These are phyloP conservation scores for Neopestalotiopsis sp. DNA, from an alignment of 2,329 filamentous ascomycete genomes.

Conservation along the genomic window DNA sequence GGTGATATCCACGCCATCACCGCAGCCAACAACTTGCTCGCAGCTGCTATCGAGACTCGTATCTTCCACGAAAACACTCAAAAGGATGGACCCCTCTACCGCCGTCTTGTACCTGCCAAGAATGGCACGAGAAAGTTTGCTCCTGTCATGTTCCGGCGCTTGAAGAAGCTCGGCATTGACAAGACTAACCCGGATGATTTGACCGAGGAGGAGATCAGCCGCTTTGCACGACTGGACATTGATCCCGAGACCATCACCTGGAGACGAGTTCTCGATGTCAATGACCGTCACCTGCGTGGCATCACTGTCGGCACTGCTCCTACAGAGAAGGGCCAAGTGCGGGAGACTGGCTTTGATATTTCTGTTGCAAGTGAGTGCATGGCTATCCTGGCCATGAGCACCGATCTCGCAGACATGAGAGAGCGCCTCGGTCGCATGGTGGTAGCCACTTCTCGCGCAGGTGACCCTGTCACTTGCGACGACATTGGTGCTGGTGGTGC, in stretches of 20 bases:
- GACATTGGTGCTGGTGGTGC: slow-evolving; percentile 93
- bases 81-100: slow-evolving; percentile 86
- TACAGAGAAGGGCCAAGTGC: slow-evolving; percentile 87
- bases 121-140: slow-evolving; percentile 87
- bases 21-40: slow-evolving; percentile 94
- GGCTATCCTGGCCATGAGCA: slow-evolving; percentile 95
- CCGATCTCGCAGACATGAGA: slow-evolving; percentile 84
- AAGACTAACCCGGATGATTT: slow-evolving; percentile 94
- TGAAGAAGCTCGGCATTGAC: slow-evolving; percentile 94
- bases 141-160: slow-evolving; percentile 87
- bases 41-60: slow-evolving; percentile 94
- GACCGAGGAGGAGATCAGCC: slow-evolving; percentile 84
- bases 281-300: slow-evolving; percentile 90
- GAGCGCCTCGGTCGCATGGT: slow-evolving; percentile 96
- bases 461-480: slow-evolving; percentile 94
- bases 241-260: slow-evolving; percentile 97
- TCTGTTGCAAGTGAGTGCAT: slow-evolving; percentile 98
- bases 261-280: slow-evolving; percentile 94
- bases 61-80: slow-evolving; percentile 99
- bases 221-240: slow-evolving; percentile 94
- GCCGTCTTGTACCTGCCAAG: slow-evolving; percentile 85
- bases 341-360: slow-evolving; percentile 95
- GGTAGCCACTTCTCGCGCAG: slow-evolving; percentile 81
- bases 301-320: slow-evolving; percentile 87
- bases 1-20: slow-evolving; percentile 98